Evolutionary conservation across 208 protist species (phyloP).

Genomic region (Wallacemonas sp.): DNA sequence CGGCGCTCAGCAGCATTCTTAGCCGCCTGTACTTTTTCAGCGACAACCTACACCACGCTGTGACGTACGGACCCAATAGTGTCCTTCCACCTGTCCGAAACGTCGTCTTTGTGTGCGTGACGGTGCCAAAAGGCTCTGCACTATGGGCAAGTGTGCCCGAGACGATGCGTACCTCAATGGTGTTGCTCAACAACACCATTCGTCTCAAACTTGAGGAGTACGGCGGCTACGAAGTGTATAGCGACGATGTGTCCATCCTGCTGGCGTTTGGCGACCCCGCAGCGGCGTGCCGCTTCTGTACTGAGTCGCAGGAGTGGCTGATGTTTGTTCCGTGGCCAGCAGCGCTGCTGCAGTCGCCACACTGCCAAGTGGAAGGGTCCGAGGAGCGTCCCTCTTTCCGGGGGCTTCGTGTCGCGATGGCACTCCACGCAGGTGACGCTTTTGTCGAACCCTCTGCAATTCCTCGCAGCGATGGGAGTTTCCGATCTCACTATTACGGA

Average conservation of each 20-base stretch:
- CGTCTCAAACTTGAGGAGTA: conserved; percentile 85
- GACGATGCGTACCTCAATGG: conserved; percentile 51
- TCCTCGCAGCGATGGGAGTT: conserved; percentile 31
- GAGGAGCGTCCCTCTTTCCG: conserved; percentile 58
- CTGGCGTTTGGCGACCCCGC: conserved; percentile 73
- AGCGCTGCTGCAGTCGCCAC: conserved; percentile 41
- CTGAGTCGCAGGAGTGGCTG: conserved; percentile 78
- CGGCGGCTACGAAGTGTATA: conserved; percentile 84
- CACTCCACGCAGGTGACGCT: conserved; percentile 70
- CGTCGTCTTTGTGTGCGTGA: conserved; percentile 77
- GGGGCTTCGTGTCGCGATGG: conserved; percentile 73
- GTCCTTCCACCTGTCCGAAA: conserved; percentile 56
- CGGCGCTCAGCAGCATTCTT: conserved; percentile 32
- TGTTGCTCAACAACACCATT: conserved; percentile 61
- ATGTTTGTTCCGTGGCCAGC: conserved; percentile 75
- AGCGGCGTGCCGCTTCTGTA: conserved; percentile 80
- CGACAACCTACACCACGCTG: conserved; percentile 65
- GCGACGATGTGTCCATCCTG: conserved; percentile 77
- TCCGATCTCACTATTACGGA: conserved; percentile 84
- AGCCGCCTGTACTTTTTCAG: conserved; percentile 83
- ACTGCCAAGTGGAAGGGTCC: conserved; percentile 24
- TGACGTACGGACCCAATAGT: conserved; percentile 27
- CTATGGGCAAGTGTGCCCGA: conserved; percentile 70
- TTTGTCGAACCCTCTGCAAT: conserved; percentile 75
- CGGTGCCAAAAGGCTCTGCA: conserved; percentile 44